phyloP scores from a whole-genome alignment of 352 stramenopile genomes.

The Phytopythium aichiense region DNA sequence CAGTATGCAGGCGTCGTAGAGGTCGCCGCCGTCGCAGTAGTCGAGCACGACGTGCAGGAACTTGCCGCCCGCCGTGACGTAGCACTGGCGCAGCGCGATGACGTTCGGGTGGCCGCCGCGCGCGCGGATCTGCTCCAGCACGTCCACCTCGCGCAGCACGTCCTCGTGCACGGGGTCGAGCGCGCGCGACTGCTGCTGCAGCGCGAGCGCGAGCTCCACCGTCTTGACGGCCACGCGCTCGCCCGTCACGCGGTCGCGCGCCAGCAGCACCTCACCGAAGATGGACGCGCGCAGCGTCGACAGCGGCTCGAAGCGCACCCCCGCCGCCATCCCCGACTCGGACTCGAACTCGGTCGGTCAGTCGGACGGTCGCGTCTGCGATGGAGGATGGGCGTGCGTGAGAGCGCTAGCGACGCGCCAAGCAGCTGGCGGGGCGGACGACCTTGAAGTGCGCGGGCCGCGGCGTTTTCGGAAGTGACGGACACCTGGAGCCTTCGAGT shows the following conservation, averaged over 20 bases:
- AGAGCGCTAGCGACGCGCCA: too few relatives aligned
- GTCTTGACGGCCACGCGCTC: constrained; percentile 72
- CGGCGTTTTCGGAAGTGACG: not conserved
- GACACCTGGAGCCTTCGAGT: too few relatives aligned
- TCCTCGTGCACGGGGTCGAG: constrained; percentile 62
- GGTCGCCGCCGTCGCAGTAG: constrained; percentile 69
- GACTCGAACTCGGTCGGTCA: not conserved
- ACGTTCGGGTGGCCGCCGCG: constrained; percentile 68
- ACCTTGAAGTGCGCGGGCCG: not conserved
- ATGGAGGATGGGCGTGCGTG: not conserved
- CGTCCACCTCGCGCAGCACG: constrained; percentile 64
- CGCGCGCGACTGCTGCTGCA: constrained; percentile 44
- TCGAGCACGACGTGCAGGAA: constrained; percentile 72
- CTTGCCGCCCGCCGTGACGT: constrained; percentile 39
- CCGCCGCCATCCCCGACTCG: not conserved
- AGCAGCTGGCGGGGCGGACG: not conserved
- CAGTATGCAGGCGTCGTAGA: constrained; percentile 64
- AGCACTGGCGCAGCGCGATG: constrained; percentile 65
- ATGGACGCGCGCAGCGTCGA: constrained; percentile 44
- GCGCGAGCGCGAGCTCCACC: constrained; percentile 50
- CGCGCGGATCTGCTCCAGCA: constrained; percentile 44
- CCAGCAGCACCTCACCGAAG: constrained; percentile 72
- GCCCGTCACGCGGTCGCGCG: constrained; percentile 42
- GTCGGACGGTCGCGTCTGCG: not conserved
- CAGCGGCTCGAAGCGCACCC: constrained; percentile 40